Evolutionary conservation across 2,329 filamentous ascomycete species (phyloP).

Genomic region (Fusarium tanahbumbuense): DNA sequence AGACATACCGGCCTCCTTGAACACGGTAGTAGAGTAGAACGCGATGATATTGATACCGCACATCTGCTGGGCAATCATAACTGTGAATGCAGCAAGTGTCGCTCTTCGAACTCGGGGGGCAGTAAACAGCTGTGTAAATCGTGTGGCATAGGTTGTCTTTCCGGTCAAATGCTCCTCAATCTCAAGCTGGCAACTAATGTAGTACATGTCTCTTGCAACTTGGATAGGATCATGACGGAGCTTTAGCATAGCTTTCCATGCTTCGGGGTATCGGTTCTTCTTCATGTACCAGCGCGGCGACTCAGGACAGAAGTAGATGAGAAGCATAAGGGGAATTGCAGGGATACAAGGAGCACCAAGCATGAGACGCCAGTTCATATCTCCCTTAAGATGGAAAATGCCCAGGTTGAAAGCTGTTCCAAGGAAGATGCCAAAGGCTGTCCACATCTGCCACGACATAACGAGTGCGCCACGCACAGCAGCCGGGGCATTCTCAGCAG

Average conservation of each 20-base stretch:
- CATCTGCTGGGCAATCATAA: conserved; percentile 49
- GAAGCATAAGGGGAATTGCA: conserved; percentile 68
- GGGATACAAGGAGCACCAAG: conserved; percentile 74
- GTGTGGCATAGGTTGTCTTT: background rate
- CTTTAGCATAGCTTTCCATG: background rate
- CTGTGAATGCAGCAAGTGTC: conserved; percentile 49
- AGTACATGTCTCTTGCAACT: background rate
- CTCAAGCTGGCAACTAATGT: background rate
- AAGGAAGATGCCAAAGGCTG: conserved; percentile 71
- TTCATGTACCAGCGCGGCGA: conserved; percentile 75
- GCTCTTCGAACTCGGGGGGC: conserved; percentile 60
- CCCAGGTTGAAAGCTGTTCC: conserved; percentile 74
- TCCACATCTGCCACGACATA: conserved; percentile 68
- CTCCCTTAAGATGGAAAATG: conserved; percentile 68
- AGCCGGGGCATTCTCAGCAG: conserved; percentile 64
- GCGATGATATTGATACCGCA: conserved; percentile 52
- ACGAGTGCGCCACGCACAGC: conserved; percentile 65
- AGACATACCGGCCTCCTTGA: conserved; percentile 58
- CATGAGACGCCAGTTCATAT: conserved; percentile 72
- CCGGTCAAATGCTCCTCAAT: background rate
- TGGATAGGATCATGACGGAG: background rate
- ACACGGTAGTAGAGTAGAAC: conserved; percentile 64
- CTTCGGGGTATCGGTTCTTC: conserved; percentile 54
- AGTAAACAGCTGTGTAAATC: background rate
- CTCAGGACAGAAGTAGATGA: conserved; percentile 71